Evolutionary conservation across 2,329 filamentous ascomycete genomes (phyloP).

Genomic region (Cercospora zeina): DNA sequence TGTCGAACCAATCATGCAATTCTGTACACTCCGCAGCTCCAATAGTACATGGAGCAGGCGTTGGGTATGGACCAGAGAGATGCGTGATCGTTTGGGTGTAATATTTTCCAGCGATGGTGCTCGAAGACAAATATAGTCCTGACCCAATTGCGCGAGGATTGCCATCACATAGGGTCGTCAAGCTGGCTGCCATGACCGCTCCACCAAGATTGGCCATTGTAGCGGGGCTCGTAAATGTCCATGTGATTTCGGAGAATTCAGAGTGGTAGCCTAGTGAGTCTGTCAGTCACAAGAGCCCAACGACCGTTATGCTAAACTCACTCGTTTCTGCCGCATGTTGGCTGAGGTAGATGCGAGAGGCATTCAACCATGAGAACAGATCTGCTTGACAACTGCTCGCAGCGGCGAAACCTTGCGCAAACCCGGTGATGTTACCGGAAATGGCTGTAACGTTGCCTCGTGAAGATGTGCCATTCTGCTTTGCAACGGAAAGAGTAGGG

Average conservation of each 20-base stretch:
- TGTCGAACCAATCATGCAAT: conserved; percentile 18
- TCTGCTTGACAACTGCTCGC: conserved; percentile 23
- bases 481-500: background rate
- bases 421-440: background rate
- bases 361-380: conserved; percentile 14
- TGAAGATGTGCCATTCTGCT: background rate
- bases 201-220: background rate
- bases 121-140: conserved; percentile 8
- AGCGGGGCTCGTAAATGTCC: background rate
- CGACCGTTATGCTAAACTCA: background rate
- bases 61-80: conserved; percentile 18
- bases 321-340: conserved; percentile 10
- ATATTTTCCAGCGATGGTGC: conserved; percentile 7
- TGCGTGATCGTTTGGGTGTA: conserved; percentile 16
- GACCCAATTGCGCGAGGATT: conserved; percentile 28
- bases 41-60: conserved; percentile 24
- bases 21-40: conserved; percentile 18
- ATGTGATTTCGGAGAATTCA: background rate
- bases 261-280: background rate
- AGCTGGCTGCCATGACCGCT: conserved; percentile 9
- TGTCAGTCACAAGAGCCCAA: background rate
- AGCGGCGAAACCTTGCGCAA: background rate
- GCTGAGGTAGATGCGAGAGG: background rate
- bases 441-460: background rate
- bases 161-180: conserved; percentile 32